Evolutionary conservation across 148 eudicot species (phyloP), one percentile per base, ranked within the genome.

Genomic region (Silene uniflora): DNA sequence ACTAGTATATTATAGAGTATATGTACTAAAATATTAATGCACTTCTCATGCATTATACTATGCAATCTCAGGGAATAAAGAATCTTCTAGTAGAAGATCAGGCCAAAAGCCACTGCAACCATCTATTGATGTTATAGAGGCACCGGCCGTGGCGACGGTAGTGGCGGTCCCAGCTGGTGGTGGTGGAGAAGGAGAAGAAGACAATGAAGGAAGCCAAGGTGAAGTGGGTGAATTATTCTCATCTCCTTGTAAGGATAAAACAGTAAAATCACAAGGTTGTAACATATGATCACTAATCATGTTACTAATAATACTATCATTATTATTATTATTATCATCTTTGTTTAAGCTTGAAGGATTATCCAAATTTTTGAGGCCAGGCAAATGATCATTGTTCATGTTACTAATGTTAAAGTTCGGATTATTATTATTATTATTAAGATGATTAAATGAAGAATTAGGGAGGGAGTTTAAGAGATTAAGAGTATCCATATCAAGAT

Each of bases 51-150:
- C 44, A 39, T 39, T 42, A 55, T 29, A 19, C 39, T 84, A 87
- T 67, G 84, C 84, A 62, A 90, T 81, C 56, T 89, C 93, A 78
- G 81, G 87, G 76, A 90, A 86, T 64, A 90, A 79, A 46, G 93
- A 84, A 79, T 89, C 91, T 12, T 90, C 93, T 44, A 90, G 84
- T 59, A 92, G 81, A n/a, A 88, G 75, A 63, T 90, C 96, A 23
- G 90, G 83, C 97, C 97, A 92, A 61, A 83, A 88, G 19, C 87
- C 68, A 24, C 9, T 39, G 44, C 44, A 39, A 65, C 81, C 89
- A 65, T 87, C 96, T 21, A 75, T 84, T 3, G 81, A 82, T 62
- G 56, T 65, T 5, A 9, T 39, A 39, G 44, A 5, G 44, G 44
- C 10, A 39, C 0, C 44, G 44, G 44, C 21, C 16, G 35, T 23